A percentile compares a stretch with the other conserved stretches of the same genome.
Conservation (phyloP, 805 yeast species). For the Candida ponderosae region DNA sequence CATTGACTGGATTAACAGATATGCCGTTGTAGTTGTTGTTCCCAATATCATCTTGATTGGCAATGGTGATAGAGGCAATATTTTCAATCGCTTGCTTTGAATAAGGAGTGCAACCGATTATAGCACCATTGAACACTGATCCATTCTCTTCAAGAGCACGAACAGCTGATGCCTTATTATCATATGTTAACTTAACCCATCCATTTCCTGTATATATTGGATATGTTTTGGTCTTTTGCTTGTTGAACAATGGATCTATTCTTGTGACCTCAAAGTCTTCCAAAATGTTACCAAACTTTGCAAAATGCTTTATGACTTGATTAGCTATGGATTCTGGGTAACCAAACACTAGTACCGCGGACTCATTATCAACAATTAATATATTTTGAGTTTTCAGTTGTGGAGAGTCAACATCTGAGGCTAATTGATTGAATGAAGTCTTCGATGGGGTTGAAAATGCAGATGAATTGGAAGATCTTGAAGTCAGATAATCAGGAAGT, state of each 20-base stretch:
- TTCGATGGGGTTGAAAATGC: constrained; percentile 12
- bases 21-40: constrained; percentile 10
- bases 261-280: constrained; percentile 57
- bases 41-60: constrained; percentile 41
- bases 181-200: constrained; percentile 89
- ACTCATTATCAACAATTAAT: constrained; percentile 26
- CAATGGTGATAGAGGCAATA: constrained; percentile 36
- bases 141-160: constrained; percentile 88
- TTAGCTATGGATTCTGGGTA: constrained; percentile 73
- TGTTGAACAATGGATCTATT: constrained; percentile 17
- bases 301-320: constrained; percentile 61
- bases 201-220: constrained; percentile 82
- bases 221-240: constrained; percentile 21
- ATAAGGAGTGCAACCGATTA: constrained; percentile 66
- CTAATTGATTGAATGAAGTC: not conserved
- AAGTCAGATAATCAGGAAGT: constrained; percentile 8
- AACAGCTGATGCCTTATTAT: constrained; percentile 62
- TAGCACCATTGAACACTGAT: constrained; percentile 52
- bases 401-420: constrained; percentile 1
- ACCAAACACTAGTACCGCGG: constrained; percentile 81
- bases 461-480: constrained; percentile 6
- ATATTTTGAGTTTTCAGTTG: constrained; percentile 1
- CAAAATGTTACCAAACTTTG: constrained; percentile 70
- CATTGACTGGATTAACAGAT: not conserved
- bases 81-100: constrained; percentile 53